Percentiles rank a stretch among this genome's conserved stretches.
phyloP scores from a whole-genome alignment of 192 early-diverging fungal genomes.

The Mortierella alpina region DNA sequence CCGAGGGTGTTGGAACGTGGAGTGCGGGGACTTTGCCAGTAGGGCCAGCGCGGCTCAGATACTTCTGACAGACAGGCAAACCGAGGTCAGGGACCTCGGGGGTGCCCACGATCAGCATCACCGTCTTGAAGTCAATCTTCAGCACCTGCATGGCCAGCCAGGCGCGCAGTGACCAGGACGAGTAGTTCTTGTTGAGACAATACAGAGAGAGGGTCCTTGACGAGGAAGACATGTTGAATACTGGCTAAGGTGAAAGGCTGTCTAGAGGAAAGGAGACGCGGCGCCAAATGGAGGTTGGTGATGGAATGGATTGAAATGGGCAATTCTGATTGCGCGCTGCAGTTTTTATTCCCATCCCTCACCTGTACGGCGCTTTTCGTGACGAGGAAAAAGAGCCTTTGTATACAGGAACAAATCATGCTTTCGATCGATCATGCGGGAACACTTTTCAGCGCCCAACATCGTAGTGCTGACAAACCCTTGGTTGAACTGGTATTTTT shows the following conservation, averaged over 20 bases:
- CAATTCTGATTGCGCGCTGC: too few relatives aligned
- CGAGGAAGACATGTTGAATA: background rate
- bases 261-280: background rate
- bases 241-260: background rate
- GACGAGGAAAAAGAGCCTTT: too few relatives aligned
- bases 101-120: slow-evolving; percentile 20
- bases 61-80: slow-evolving; percentile 5
- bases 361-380: too few relatives aligned
- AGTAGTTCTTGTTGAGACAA: slow-evolving; percentile 51
- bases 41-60: slow-evolving; percentile 46
- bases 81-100: slow-evolving; percentile 32
- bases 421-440: too few relatives aligned
- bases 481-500: too few relatives aligned
- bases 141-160: slow-evolving; percentile 40
- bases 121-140: slow-evolving; percentile 26
- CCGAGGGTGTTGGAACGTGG: slow-evolving; percentile 17
- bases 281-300: too few relatives aligned
- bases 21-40: slow-evolving; percentile 48
- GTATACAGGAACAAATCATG: too few relatives aligned
- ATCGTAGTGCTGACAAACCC: too few relatives aligned
- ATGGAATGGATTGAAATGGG: too few relatives aligned
- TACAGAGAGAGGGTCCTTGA: slow-evolving; percentile 5
- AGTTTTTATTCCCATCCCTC: too few relatives aligned
- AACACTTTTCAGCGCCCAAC: too few relatives aligned
- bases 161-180: slow-evolving; percentile 50